Percentiles rank a stretch among this genome's conserved stretches.
Conservation (phyloP, 2,329 filamentous ascomycete genomes). For the Ophioceras dolichostomum region DNA sequence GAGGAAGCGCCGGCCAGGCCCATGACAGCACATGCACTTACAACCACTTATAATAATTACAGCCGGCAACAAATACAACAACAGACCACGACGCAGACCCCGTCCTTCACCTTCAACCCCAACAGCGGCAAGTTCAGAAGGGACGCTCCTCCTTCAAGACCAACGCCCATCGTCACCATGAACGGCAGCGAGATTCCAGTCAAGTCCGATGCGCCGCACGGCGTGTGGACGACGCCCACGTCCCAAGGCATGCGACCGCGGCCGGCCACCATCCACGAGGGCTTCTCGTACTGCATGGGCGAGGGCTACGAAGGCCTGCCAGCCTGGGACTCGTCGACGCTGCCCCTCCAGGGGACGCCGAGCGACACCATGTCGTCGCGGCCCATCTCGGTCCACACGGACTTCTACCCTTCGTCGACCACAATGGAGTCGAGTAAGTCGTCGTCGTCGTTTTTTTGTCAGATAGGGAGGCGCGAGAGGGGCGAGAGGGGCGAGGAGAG, state of each 20-base stretch:
- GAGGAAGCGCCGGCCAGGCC: conserved; percentile 23
- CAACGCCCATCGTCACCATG: conserved; percentile 34
- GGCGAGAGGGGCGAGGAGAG: too few relatives aligned
- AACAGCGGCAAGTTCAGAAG: conserved; percentile 24
- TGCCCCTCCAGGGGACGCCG: conserved; percentile 37
- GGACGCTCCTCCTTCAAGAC: conserved; percentile 28
- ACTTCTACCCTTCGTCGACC: conserved; percentile 39
- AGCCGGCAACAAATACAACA: conserved; percentile 35
- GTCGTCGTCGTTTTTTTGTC: too few relatives aligned
- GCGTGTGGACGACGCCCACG: conserved; percentile 43
- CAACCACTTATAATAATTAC: too few relatives aligned
- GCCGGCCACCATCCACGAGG: conserved; percentile 48
- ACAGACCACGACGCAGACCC: conserved; percentile 14
- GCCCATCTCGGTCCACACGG: conserved; percentile 45
- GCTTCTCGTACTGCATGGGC: conserved; percentile 45
- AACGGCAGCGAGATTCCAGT: conserved; percentile 37
- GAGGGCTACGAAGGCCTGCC: conserved; percentile 39
- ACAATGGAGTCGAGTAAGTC: conserved; percentile 37
- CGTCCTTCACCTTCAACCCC: conserved; percentile 35
- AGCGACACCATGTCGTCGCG: conserved; percentile 38
- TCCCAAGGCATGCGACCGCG: conserved; percentile 37
- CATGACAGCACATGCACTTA: too few relatives aligned
- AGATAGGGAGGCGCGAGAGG: too few relatives aligned
- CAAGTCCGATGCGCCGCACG: conserved; percentile 28
- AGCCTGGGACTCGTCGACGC: conserved; percentile 43